phyloP scores from a whole-genome alignment of 2,329 filamentous ascomycete species.

The Gnomoniopsis smithogilvyi region DNA sequence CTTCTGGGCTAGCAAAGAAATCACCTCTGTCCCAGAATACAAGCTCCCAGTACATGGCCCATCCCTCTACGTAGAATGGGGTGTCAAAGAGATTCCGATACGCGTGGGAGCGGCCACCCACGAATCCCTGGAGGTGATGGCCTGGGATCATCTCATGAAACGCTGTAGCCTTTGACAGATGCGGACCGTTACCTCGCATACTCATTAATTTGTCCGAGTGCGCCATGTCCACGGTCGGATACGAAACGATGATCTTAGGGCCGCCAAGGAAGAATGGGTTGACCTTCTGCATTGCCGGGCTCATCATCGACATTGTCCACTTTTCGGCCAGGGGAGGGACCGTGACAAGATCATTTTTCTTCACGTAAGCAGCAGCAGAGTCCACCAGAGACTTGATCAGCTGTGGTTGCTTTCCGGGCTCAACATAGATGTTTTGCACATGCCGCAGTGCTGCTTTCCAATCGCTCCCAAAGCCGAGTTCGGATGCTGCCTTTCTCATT shows the following conservation, averaged over 20 bases:
- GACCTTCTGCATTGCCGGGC: constrained; percentile 47
- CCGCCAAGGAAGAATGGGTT: constrained; percentile 61
- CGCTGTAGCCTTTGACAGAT: constrained; percentile 55
- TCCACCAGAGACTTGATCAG: constrained; percentile 49
- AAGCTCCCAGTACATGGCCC: constrained; percentile 62
- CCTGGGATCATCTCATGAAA: constrained; percentile 62
- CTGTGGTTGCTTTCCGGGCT: constrained; percentile 49
- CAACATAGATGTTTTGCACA: constrained; percentile 52
- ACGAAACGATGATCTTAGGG: constrained; percentile 50
- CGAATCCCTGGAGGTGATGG: constrained; percentile 51
- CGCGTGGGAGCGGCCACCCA: constrained; percentile 41
- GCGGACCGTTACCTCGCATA: constrained; percentile 56
- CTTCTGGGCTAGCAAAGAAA: constrained; percentile 47
- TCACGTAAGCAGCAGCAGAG: constrained; percentile 52
- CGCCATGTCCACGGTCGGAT: constrained; percentile 49
- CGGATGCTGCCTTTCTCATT: constrained; percentile 47
- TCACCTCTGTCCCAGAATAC: constrained; percentile 51
- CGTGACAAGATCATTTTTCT: constrained; percentile 51
- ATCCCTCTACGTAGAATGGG: constrained; percentile 59
- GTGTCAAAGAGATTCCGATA: constrained; percentile 53
- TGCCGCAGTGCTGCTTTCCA: constrained; percentile 54
- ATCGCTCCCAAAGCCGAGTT: constrained; percentile 44
- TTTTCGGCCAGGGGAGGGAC: constrained; percentile 51
- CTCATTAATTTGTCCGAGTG: constrained; percentile 57
- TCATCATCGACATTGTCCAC: constrained; percentile 57